These are phyloP conservation scores for Chondrus crispus DNA, from an alignment of 23 red algal genomes.

Conservation along the genomic window DNA sequence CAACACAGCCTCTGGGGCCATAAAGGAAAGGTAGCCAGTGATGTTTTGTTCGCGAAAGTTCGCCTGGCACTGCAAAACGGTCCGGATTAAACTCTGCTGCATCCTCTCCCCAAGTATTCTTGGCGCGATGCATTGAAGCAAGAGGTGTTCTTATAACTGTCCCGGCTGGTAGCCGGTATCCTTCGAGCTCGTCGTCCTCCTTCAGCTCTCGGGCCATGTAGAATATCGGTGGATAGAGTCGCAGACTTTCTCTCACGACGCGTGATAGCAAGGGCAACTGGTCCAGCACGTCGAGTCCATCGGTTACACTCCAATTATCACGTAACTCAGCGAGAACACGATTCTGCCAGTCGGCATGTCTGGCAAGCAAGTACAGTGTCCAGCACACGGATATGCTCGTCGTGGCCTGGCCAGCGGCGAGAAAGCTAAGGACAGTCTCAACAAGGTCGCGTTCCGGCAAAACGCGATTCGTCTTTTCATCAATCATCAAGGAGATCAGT, in stretches of 20 bases:
- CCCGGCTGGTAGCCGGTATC: not conserved
- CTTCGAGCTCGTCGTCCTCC: too few relatives aligned
- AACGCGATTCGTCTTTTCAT: not conserved
- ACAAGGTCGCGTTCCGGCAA: not conserved
- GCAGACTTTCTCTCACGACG: not conserved
- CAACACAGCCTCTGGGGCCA: not conserved
- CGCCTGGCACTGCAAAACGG: not conserved
- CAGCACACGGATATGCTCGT: not conserved
- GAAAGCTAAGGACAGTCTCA: not conserved
- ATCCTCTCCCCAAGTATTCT: not conserved
- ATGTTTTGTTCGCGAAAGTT: not conserved
- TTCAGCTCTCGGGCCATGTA: too few relatives aligned
- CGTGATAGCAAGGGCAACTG: not conserved
- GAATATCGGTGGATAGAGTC: not conserved
- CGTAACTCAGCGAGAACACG: not conserved
- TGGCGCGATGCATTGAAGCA: not conserved
- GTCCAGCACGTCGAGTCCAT: not conserved
- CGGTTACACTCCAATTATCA: not conserved
- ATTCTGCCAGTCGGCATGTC: not conserved
- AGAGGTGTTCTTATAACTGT: not conserved
- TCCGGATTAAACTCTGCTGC: not conserved
- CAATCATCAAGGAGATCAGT: not conserved
- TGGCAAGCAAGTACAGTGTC: not conserved
- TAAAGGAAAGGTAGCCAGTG: not conserved
- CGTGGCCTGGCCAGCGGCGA: not conserved